phyloP scores from a whole-genome alignment of 2,329 filamentous ascomycete genomes.

The Xylariaceae sp. region DNA sequence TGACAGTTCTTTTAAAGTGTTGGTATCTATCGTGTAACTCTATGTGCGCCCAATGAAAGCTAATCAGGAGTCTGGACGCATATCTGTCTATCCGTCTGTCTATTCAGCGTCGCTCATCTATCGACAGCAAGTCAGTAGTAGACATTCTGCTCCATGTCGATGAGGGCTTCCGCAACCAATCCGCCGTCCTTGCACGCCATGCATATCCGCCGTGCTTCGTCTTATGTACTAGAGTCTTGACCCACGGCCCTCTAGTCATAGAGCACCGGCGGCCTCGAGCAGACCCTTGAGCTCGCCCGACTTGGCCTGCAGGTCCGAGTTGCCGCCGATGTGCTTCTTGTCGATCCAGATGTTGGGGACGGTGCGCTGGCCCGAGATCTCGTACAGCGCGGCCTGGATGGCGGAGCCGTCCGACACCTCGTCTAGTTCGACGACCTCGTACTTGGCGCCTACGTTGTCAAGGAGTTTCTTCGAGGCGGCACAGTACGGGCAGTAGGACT shows the following conservation, averaged over 20 bases:
- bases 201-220: too few species aligned
- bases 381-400: constrained; percentile 80
- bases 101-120: too few species aligned
- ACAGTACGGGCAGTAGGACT: constrained; percentile 97
- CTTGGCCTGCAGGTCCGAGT: constrained; percentile 77
- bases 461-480: constrained; percentile 75
- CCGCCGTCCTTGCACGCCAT: too few species aligned
- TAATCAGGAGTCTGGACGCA: too few species aligned
- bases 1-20: too few species aligned
- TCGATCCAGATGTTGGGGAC: constrained; percentile 96
- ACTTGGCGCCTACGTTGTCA: constrained; percentile 70
- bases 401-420: constrained; percentile 77
- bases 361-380: constrained; percentile 81
- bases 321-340: constrained; percentile 91
- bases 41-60: too few species aligned
- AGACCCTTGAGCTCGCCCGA: constrained; percentile 68
- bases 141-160: too few species aligned
- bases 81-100: too few species aligned
- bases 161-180: too few species aligned
- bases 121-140: too few species aligned
- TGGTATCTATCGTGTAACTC: too few species aligned
- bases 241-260: constrained; percentile 54
- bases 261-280: constrained; percentile 65
- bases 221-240: background rate
- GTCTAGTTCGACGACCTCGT: constrained; percentile 80